A percentile compares a stretch with the other conserved stretches of the same genome.
Evolutionary conservation across 1,284 basidiomycete genomes (phyloP).

Genomic region (Exobasidium cylindrosporum): DNA sequence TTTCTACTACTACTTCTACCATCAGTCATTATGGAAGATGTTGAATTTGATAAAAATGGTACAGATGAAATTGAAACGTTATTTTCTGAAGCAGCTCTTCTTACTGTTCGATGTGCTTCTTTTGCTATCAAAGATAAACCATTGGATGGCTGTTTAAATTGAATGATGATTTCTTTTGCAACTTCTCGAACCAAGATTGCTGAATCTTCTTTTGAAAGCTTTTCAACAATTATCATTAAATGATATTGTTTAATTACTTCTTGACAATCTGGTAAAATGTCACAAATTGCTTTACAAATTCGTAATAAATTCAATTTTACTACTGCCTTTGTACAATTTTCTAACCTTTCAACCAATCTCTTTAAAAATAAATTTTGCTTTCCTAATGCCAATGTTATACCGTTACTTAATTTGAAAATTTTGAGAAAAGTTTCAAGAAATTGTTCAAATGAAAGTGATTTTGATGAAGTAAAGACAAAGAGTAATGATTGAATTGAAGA

Average conservation of each 20-base stretch:
- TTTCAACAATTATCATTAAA: slow-evolving; percentile 39
- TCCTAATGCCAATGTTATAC: slow-evolving; percentile 72
- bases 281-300: slow-evolving; percentile 79
- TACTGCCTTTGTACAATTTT: slow-evolving; percentile 67
- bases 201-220: slow-evolving; percentile 32
- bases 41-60: too few relatives aligned
- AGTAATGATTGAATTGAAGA: slow-evolving; percentile 71
- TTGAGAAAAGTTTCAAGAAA: slow-evolving; percentile 75
- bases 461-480: slow-evolving; percentile 74
- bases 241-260: slow-evolving; percentile 34
- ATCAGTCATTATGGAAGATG: too few relatives aligned
- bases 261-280: slow-evolving; percentile 66
- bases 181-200: slow-evolving; percentile 63
- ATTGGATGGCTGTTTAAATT: background rate
- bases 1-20: too few relatives aligned
- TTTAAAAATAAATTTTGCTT: slow-evolving; percentile 75
- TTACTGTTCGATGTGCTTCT: slow-evolving; percentile 11
- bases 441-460: slow-evolving; percentile 90
- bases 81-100: slow-evolving; percentile 9
- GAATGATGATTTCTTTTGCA: slow-evolving; percentile 38
- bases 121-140: background rate
- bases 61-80: too few relatives aligned
- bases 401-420: slow-evolving; percentile 75
- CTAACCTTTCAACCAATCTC: slow-evolving; percentile 78
- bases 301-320: slow-evolving; percentile 84